Percentiles rank a stretch among this genome's conserved stretches.
Evolutionary conservation across 169 alveolate species (phyloP).

Genomic region (Nephromyces sp.): DNA sequence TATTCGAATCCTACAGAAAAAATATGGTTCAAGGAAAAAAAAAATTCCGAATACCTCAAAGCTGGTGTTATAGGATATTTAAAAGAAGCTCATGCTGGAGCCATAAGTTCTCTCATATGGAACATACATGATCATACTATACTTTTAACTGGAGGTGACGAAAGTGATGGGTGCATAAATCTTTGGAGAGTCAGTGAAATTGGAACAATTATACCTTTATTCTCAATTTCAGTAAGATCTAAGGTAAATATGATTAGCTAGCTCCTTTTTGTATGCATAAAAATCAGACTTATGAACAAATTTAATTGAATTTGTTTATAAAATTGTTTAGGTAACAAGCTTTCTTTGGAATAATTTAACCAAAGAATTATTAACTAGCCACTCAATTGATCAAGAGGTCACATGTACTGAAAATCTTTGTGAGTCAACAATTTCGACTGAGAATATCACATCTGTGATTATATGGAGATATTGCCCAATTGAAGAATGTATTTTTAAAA

Average conservation of each 20-base stretch:
- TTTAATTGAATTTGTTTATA: too few relatives aligned
- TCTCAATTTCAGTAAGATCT: not conserved
- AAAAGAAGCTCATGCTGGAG: not conserved
- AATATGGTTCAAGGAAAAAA: too few relatives aligned
- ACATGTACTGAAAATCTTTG: not conserved
- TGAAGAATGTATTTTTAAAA: not conserved
- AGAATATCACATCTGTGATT: not conserved
- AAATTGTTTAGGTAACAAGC: conserved; percentile 12
- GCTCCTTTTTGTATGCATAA: too few relatives aligned
- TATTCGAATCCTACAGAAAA: too few relatives aligned
- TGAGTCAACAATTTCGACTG: not conserved
- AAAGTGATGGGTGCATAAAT: not conserved
- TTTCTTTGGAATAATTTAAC: conserved; percentile 15
- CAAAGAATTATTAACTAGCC: conserved; percentile 16
- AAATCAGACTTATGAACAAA: too few relatives aligned
- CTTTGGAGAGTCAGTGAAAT: not conserved
- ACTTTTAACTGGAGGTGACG: not conserved
- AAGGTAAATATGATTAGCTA: too few relatives aligned
- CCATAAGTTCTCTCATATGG: not conserved
- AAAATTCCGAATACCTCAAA: too few relatives aligned
- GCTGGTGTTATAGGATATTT: not conserved
- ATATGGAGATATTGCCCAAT: not conserved
- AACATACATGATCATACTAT: not conserved
- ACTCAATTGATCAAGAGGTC: too few relatives aligned
- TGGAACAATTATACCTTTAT: not conserved